Conservation (phyloP, 129 eudicot species). For the Escallonia herrerae region DNA sequence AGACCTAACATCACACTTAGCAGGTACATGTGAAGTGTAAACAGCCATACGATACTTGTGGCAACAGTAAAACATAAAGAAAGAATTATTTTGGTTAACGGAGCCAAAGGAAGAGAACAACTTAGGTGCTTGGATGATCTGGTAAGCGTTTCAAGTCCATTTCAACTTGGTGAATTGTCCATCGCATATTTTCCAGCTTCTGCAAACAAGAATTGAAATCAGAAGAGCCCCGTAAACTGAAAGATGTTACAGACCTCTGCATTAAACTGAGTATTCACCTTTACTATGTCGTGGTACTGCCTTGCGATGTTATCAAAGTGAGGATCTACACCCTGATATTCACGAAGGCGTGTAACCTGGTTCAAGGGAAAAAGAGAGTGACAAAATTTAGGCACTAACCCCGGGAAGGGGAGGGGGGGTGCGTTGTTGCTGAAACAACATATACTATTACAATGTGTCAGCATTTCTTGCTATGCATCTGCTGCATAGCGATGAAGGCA, state of each 20-base stretch:
- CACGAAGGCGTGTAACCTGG: conserved; percentile 93
- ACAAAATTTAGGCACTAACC: no score
- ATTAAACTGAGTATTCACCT: conserved; percentile 36
- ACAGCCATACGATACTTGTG: background rate
- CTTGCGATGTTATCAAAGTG: conserved; percentile 90
- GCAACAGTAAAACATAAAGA: background rate
- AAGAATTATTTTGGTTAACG: background rate
- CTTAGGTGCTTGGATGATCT: conserved; percentile 24
- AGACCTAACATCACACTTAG: background rate
- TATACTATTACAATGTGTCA: no score
- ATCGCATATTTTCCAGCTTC: conserved; percentile 92
- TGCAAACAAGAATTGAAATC: conserved; percentile 23
- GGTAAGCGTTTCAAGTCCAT: conserved; percentile 85
- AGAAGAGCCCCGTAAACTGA: background rate
- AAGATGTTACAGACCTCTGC: background rate
- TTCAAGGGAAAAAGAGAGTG: background rate
- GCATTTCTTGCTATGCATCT: no score
- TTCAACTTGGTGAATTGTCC: conserved; percentile 97
- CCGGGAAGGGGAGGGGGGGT: no score
- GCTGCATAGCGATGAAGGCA: no score
- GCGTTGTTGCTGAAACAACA: no score
- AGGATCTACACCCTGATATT: conserved; percentile 98
- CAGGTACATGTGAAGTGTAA: background rate
- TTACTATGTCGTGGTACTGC: conserved; percentile 88
- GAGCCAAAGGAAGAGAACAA: background rate